Conservation (phyloP, 140 eudicot species). For the Erigeron philadelphicus region DNA sequence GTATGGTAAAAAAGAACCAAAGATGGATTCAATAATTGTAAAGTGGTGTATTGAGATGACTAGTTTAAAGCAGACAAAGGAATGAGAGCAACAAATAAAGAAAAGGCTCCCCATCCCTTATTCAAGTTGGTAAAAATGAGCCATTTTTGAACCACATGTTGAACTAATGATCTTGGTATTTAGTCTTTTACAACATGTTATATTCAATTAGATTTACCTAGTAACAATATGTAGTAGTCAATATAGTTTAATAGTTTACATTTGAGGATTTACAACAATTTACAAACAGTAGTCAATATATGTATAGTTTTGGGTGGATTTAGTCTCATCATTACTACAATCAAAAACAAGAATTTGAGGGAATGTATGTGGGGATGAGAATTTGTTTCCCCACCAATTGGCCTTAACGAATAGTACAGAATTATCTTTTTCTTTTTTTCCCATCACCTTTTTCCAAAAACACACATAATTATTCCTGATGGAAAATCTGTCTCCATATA, state of each 20-base stretch:
- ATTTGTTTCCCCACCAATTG: slow-evolving; percentile 26
- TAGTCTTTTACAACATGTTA: not conserved
- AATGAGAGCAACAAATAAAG: not conserved
- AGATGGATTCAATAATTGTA: slow-evolving; percentile 31
- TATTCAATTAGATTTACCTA: not conserved
- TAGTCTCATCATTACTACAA: slow-evolving; percentile 45
- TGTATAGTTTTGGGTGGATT: slow-evolving; percentile 24
- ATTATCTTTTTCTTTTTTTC: slow-evolving; percentile 28
- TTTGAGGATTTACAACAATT: too few relatives aligned
- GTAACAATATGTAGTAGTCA: too few relatives aligned
- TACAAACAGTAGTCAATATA: too few relatives aligned
- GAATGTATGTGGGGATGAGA: slow-evolving; percentile 9
- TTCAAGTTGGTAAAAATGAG: slow-evolving; percentile 27
- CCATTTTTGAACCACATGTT: not conserved
- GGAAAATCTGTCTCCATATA: slow-evolving; percentile 47
- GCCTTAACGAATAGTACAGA: slow-evolving; percentile 15
- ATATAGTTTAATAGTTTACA: too few relatives aligned
- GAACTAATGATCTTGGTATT: not conserved
- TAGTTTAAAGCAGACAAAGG: slow-evolving; percentile 29
- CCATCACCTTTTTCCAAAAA: slow-evolving; percentile 27
- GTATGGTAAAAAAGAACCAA: slow-evolving; percentile 32
- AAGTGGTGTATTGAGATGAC: slow-evolving; percentile 26
- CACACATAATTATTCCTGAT: slow-evolving; percentile 37
- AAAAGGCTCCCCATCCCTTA: not conserved
- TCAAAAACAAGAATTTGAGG: slow-evolving; percentile 28